Evolutionary conservation across 1,284 basidiomycete species (phyloP), one percentile per base, ranked within the genome.

Genomic region (Takashimella tepidaria): DNA sequence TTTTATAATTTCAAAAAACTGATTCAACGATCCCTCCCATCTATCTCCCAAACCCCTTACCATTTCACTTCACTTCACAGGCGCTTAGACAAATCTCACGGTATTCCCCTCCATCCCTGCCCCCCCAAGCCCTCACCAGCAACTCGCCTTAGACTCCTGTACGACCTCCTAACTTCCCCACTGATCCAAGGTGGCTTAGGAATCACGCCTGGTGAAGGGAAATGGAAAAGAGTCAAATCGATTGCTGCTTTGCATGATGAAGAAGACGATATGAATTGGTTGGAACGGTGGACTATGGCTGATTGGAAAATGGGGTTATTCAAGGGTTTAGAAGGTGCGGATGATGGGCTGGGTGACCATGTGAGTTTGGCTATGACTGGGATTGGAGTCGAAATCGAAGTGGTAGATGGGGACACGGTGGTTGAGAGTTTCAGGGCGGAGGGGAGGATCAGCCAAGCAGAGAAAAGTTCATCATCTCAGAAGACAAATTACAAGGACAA

Each of bases 161-260:
- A 92, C 68, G 76, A 81, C 22, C 87, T 87, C 62, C 79, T 97
- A 52, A 86, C 88, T 1, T 83, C 86, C 2, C 83, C 82, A 0
- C 76, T 78, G 0, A 66, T 79, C 10, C 88, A 91, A 55, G 85
- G 87, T 12, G 89, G 89, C 2, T 81, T 92, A 1, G 89, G 87
- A 1, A 83, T 93, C 50, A 83, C 83, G 5, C 85, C 88, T 1
- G 82, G 81, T 16, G 78, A 83, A 21, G 75, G 80, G 21, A 80
- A 84, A 48, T 95, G 89, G 88, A 79, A 84, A 53, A 83, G 87
- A 48, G 82, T 95, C 20, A 84, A 89, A 64, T 83, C 83, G 23
- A 81, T 93, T 48, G 83, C 89, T 76, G 83, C 84, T 3, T 78
- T 95, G n/a, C 92, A 95, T 62, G 86, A 95, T 70, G 82, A 83